Evolutionary conservation across 1,284 basidiomycete species (phyloP).

Genomic region (Calocybe gambosa): DNA sequence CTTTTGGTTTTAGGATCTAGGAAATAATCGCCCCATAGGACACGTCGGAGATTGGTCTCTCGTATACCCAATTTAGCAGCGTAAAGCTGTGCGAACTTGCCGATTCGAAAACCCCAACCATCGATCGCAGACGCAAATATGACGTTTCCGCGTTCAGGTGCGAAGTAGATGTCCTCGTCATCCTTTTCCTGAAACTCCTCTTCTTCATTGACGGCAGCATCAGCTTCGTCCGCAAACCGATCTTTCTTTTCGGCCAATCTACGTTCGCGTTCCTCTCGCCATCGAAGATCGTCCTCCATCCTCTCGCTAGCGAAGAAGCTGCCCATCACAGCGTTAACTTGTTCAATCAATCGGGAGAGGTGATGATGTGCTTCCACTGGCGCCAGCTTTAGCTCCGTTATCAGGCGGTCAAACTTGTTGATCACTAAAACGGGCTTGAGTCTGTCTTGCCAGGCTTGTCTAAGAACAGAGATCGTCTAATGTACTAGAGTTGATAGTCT

Average conservation of each 20-base stretch:
- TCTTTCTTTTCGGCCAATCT: slow-evolving; percentile 73
- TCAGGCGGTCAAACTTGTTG: slow-evolving; percentile 95
- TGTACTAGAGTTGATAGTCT: background rate
- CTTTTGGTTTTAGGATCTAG: slow-evolving; percentile 95
- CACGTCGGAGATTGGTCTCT: slow-evolving; percentile 80
- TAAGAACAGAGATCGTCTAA: slow-evolving; percentile 90
- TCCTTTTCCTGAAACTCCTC: slow-evolving; percentile 88
- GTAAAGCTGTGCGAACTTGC: slow-evolving; percentile 92
- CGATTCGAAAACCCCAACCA: slow-evolving; percentile 96
- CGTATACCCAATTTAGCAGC: slow-evolving; percentile 89
- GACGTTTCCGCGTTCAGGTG: slow-evolving; percentile 94
- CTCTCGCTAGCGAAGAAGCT: slow-evolving; percentile 92
- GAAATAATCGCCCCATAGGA: slow-evolving; percentile 98
- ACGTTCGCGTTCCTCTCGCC: slow-evolving; percentile 88
- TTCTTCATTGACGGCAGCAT: slow-evolving; percentile 48
- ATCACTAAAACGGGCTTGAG: slow-evolving; percentile 91
- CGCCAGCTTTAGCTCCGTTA: slow-evolving; percentile 89
- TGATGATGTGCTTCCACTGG: slow-evolving; percentile 95
- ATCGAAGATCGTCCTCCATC: slow-evolving; percentile 95
- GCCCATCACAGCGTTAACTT: slow-evolving; percentile 98
- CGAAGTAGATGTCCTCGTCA: slow-evolving; percentile 97
- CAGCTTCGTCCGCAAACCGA: slow-evolving; percentile 57
- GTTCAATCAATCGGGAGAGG: slow-evolving; percentile 88
- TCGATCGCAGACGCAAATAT: slow-evolving; percentile 96
- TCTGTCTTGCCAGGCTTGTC: slow-evolving; percentile 92